These are phyloP conservation scores for Calocybe cyanea DNA, from an alignment of 768 basidiomycete species.

Conservation along the genomic window DNA sequence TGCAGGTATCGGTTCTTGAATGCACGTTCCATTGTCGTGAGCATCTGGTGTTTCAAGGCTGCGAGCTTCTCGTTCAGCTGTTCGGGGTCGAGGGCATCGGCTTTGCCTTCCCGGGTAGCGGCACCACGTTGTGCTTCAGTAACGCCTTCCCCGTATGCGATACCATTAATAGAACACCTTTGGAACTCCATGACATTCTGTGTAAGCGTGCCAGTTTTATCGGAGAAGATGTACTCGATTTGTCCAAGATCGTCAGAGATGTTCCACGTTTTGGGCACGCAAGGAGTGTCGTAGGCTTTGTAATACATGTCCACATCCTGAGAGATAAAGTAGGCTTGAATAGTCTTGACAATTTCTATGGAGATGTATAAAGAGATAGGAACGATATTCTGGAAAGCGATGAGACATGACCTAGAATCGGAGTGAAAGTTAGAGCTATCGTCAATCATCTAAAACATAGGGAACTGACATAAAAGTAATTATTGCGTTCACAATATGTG, in stretches of 20 bases:
- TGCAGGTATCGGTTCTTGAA: conserved; percentile 91
- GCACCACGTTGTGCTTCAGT: conserved; percentile 95
- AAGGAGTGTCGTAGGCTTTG: conserved; percentile 76
- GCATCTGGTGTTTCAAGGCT: conserved; percentile 71
- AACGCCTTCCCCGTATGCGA: conserved; percentile 88
- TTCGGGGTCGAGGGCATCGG: conserved; percentile 59
- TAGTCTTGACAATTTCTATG: conserved; percentile 97
- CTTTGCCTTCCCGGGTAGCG: conserved; percentile 75
- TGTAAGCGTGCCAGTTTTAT: conserved; percentile 96
- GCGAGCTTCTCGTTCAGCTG: conserved; percentile 68
- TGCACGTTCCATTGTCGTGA: conserved; percentile 62
- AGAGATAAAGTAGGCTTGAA: conserved; percentile 94
- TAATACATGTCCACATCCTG: conserved; percentile 98
- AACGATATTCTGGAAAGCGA: conserved; percentile 97
- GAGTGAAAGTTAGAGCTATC: conserved; percentile 8
- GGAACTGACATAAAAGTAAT: conserved; percentile 85
- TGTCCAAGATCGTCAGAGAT: conserved; percentile 98
- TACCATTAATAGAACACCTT: conserved; percentile 84
- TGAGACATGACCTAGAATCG: conserved; percentile 74
- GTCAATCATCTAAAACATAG: background rate
- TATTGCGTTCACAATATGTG: conserved; percentile 65
- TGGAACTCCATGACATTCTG: conserved; percentile 99
- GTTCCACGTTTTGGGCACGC: conserved; percentile 97
- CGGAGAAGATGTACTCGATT: conserved; percentile 88
- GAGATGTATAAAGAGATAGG: conserved; percentile 96